Base-by-base conservation (phyloP, 2,329 filamentous ascomycete species). In the Colletotrichum abscissum region DNA sequence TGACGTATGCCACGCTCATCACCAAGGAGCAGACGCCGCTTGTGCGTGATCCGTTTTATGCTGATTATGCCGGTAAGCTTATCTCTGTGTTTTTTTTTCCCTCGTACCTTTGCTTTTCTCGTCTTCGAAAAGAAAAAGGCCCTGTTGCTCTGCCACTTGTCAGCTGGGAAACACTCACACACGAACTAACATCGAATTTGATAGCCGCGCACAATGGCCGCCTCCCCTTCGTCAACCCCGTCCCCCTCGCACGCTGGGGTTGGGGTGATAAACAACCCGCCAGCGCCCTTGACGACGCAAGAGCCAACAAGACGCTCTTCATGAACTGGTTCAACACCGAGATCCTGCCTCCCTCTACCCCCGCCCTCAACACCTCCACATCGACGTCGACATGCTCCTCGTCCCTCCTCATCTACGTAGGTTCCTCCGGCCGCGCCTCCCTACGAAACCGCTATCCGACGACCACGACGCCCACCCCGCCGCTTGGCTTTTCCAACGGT, bases 401-500 rank as follows among this genome's bases (percentile, higher is more conserved):
- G 3, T 74, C 75, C 4, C 68, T 82, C 24, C 75, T 82, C 19
- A 58, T 83, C 3, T 82, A 82, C 70, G 60, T 75, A 38, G 74
- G 70, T 54, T 63, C 65, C 54, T 22, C 24, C 26, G 76, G 76
- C 55, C 2, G 1, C 46, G 19, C 75, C 16, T 52, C 14, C 59
- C 75, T 67, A 52, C 68, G 76, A 4, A 75, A 82, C 73, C 30
- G 79, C 79, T 73, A 85, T 78, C 30, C 86, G 4, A 78, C 77
- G 6, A 19, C 24, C 33, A 77, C 82, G 1, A 88, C 89, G 0
- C 78, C 79, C 0, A 78, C 84, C 4, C 87, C 88, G 0, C 88
- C 88, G 0, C 81, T 83, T 9, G 88, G 88, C 0, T 90, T 88
- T 68, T 76, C 78, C 2, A 82, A 75, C 5, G 76, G 78, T 9